Conservation (phyloP, 2,329 filamentous ascomycete genomes). For the Leptographium galeiforme region DNA sequence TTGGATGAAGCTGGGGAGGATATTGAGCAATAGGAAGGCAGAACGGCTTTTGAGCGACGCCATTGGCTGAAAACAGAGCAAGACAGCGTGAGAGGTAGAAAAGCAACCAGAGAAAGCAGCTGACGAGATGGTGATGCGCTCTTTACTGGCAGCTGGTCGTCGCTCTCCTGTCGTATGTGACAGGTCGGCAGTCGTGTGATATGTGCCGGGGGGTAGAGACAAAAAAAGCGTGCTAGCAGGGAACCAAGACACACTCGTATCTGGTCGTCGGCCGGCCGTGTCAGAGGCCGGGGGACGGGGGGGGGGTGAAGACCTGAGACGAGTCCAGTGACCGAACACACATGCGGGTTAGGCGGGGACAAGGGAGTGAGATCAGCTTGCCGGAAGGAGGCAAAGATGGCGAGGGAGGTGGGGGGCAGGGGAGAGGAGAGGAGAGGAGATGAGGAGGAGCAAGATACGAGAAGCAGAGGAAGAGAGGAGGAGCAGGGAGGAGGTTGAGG, state of each 20-base stretch:
- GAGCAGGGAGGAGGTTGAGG: background rate
- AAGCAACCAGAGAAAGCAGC: background rate
- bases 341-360: constrained; percentile 7
- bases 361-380: background rate
- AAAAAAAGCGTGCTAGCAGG: too few relatives aligned
- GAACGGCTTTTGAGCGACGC: background rate
- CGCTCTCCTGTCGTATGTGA: too few relatives aligned
- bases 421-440: background rate
- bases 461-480: background rate
- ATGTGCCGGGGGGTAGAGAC: too few relatives aligned
- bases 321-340: constrained; percentile 5
- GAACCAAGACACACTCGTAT: background rate
- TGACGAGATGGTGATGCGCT: too few relatives aligned
- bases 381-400: background rate
- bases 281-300: too few relatives aligned
- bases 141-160: too few relatives aligned
- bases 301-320: too few relatives aligned
- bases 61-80: background rate
- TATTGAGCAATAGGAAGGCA: constrained; percentile 2
- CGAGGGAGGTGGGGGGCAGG: background rate
- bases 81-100: too few relatives aligned
- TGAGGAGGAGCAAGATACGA: background rate
- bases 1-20: background rate
- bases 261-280: background rate
- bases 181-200: too few relatives aligned